Percentiles rank a stretch among this genome's conserved stretches.
Conservation (phyloP, 768 basidiomycete species). For the Podaxis pistillaris region DNA sequence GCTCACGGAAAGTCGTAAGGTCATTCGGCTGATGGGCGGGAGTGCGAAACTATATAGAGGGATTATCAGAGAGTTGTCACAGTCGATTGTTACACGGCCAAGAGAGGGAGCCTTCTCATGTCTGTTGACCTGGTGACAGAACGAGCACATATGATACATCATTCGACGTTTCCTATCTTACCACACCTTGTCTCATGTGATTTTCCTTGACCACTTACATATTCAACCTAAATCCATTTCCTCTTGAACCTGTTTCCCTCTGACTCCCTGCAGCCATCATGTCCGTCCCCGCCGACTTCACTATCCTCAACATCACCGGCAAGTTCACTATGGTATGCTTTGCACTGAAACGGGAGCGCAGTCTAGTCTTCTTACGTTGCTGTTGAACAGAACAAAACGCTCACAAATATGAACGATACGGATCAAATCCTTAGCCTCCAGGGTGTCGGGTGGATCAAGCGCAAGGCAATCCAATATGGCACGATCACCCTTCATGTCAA, state of each 20-base stretch:
- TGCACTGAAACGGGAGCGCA: not conserved
- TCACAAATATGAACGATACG: conserved; percentile 48
- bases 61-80: no score
- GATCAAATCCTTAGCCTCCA: conserved; percentile 69
- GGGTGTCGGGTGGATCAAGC: conserved; percentile 71
- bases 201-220: not conserved
- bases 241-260: not conserved
- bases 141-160: not conserved
- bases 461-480: conserved; percentile 56
- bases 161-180: not conserved
- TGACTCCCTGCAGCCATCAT: conserved; percentile 33
- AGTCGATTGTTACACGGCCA: not conserved
- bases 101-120: not conserved
- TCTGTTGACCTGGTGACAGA: not conserved
- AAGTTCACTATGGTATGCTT: conserved; percentile 59
- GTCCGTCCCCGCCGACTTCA: conserved; percentile 64
- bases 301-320: conserved; percentile 59
- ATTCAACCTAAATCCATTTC: conserved; percentile 1
- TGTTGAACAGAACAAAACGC: conserved; percentile 56
- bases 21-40: not conserved
- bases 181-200: conserved; percentile 16
- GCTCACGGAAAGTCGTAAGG: no score
- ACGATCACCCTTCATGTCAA: conserved; percentile 61
- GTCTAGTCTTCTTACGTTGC: not conserved
- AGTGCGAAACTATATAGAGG: not conserved